Base-by-base conservation (phyloP, 257 asterid genomes). In the Solanum sitiens region DNA sequence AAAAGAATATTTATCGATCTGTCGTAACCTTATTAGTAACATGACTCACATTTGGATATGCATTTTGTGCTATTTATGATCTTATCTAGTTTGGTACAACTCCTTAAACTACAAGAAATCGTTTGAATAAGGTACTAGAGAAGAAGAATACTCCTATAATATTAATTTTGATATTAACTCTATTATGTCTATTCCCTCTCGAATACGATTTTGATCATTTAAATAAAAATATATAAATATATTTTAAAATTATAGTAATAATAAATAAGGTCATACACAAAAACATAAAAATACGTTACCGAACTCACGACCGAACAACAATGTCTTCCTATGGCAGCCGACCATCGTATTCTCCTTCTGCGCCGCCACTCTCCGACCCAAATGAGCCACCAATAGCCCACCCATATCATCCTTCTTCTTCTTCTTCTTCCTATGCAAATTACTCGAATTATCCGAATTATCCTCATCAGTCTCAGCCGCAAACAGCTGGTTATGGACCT, bases 351-450 rank as follows among this genome's bases (percentile, higher is more conserved):
- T 83, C 92, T 23, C 96, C 98, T 9, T 93, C 99, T 6, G 99
- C 99, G 27, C 98, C 98, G 32, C 98, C 98, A 6, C 89, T 91
- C 12, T 89, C 95, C 88, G 92, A 86, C 87, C 91, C 91, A 27
- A 59, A 90, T 1, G 93, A 89, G 2, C 92, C 93, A 72, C 91
- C 33, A 86, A 87, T 91, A 35, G 93, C 93, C 40, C 90, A 90
- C 40, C 98, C 94, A 0, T 92, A 93, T 80, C 89, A 91, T 30
- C 87, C 68, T 33, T 10, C 76, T 11, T 8, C 27, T 53, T 12
- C 67, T 12, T 5, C 80, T 14, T 6, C 25, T 1, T 74, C 83
- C 7, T 33, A 12, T 32, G 11, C 76, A 30, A 30, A 63, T 63
- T 70, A 61, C 16, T 25, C 63, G 23, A 84, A 33, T 72, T 70